Conservation (phyloP, 139 green algal species). For the Pseudopediastrum boryanum region DNA sequence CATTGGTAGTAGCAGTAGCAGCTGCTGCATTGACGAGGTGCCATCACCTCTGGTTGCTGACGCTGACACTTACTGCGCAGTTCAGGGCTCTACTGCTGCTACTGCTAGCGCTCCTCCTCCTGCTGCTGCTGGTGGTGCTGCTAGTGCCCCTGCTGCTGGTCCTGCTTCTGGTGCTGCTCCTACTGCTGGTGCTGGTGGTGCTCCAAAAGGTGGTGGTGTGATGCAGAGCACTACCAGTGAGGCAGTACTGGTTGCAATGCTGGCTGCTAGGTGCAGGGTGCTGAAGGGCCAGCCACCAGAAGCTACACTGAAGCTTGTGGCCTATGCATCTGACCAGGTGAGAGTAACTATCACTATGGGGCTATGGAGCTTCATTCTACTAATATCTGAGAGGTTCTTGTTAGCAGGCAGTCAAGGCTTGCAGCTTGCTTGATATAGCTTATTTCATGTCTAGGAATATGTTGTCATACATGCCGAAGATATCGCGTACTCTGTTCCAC, state of each 20-base stretch:
- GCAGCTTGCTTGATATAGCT: too few relatives aligned
- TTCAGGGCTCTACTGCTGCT: too few relatives aligned
- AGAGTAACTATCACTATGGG: not conserved
- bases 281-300: slow-evolving; percentile 28
- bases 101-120: too few relatives aligned
- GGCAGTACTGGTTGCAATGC: slow-evolving; percentile 75
- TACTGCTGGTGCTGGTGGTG: not conserved
- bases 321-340: slow-evolving; percentile 60
- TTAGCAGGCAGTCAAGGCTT: too few relatives aligned
- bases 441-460: too few relatives aligned
- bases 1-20: slow-evolving; percentile 8
- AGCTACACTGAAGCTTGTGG: slow-evolving; percentile 49
- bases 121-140: too few relatives aligned
- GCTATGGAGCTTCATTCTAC: not conserved
- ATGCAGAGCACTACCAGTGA: slow-evolving; percentile 75
- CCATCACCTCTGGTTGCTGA: too few relatives aligned
- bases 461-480: too few relatives aligned
- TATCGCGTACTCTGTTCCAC: too few relatives aligned
- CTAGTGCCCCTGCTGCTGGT: not conserved
- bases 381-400: not conserved
- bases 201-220: slow-evolving; percentile 60
- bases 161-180: not conserved
- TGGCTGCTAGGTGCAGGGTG: slow-evolving; percentile 59
- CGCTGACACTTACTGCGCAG: too few relatives aligned
- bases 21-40: not conserved